Evolutionary conservation across 2,329 filamentous ascomycete species (phyloP), one percentile per base, ranked within the genome.

Genomic region (Teratosphaeria gauchensis): DNA sequence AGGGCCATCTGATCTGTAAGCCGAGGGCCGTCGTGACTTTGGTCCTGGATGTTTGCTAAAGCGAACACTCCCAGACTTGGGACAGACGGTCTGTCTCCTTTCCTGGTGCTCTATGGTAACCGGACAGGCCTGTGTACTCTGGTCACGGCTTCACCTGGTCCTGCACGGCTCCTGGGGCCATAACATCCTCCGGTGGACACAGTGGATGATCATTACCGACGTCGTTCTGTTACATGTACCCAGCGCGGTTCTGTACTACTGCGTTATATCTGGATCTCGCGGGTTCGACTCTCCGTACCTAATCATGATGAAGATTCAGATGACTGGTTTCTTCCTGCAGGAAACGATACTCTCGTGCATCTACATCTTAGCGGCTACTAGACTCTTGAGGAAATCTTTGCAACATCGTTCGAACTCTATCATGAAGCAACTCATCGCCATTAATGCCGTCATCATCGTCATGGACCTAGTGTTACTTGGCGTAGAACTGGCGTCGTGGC

Each of bases 391-490:
- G 1, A 16, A 7, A 7, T 48, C 42, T n/a, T 9, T 48, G 42
- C 42, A 21, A 8, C 16, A 8, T 7, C 16, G n/a, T 8, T 9
- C 42, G 3, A 4, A 16, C 3, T 6, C 42, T n/a, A 8, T 21
- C 16, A 21, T 70, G 64, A 69, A 64, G 63, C 69, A 72, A 42
- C 65, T 73, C 2, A 65, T 69, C 58, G 66, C 63, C 46, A 70
- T 73, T 61, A 73, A 73, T 61, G 61, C 69, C 53, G 61, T 70
- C 55, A 72, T 73, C 60, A 70, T 73, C 54, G 19, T 65, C 28
- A 62, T 73, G 46, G 71, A 73, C 57, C 65, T 71, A 9, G 68
- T 63, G 0, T 65, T 73, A 1, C 60, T 65, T 16, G 69, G 65
- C 16, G 63, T 72, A 14, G 68, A 71, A 8, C 68, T 69, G 24